Percentiles rank a stretch among this genome's conserved stretches.
Evolutionary conservation across 768 basidiomycete species (phyloP).

Genomic region (Boletus rex-veris): DNA sequence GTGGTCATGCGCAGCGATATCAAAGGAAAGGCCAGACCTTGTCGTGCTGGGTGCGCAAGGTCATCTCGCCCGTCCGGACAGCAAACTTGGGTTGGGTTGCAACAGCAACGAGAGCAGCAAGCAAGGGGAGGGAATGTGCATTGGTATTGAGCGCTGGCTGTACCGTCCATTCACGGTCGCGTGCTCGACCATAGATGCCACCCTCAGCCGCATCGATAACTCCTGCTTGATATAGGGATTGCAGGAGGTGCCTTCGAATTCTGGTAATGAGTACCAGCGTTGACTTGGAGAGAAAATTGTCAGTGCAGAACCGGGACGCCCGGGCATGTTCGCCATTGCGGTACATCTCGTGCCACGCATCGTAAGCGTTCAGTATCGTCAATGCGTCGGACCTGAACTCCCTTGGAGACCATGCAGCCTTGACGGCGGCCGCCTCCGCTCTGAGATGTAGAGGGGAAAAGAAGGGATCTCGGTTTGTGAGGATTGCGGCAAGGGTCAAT

Average conservation of each 20-base stretch:
- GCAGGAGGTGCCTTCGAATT: conserved; percentile 73
- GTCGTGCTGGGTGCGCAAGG: conserved; percentile 72
- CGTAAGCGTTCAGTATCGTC: conserved; percentile 75
- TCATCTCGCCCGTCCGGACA: conserved; percentile 64
- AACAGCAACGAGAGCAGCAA: conserved; percentile 80
- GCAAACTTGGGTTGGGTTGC: conserved; percentile 91
- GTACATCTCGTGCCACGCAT: conserved; percentile 75
- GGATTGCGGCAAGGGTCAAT: conserved; percentile 85
- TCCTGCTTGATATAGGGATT: conserved; percentile 73
- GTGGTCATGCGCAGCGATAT: conserved; percentile 2
- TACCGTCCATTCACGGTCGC: conserved; percentile 39
- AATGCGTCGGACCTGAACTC: conserved; percentile 85
- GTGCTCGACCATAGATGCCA: conserved; percentile 35
- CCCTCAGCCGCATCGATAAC: conserved; percentile 81
- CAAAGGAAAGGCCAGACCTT: conserved; percentile 51
- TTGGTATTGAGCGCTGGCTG: conserved; percentile 71
- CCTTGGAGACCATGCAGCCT: conserved; percentile 72
- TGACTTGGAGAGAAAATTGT: conserved; percentile 89
- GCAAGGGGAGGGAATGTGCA: conserved; percentile 67
- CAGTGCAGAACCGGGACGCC: conserved; percentile 73
- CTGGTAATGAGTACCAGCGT: conserved; percentile 78
- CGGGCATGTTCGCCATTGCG: conserved; percentile 56
- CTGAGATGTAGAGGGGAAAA: conserved; percentile 77
- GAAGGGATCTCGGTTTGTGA: conserved; percentile 90
- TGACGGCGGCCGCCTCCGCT: conserved; percentile 63